A percentile compares a stretch with the other conserved stretches of the same genome.
Evolutionary conservation across 2,329 filamentous ascomycete genomes (phyloP).

Genomic region (Aspergillus transmontanensis): DNA sequence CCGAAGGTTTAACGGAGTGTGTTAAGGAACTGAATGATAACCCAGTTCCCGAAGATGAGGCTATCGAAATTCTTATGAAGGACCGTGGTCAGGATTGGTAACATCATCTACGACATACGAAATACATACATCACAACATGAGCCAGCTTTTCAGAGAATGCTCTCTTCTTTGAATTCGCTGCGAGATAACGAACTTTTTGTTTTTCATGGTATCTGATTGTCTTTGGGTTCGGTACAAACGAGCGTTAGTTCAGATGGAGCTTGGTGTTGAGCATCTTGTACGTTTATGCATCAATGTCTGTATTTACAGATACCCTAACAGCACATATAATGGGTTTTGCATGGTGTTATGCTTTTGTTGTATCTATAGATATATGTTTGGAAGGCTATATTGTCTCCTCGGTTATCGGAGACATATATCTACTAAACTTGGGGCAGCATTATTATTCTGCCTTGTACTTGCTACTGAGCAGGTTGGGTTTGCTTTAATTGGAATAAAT

Average conservation of each 20-base stretch:
- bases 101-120: slow-evolving; percentile 6
- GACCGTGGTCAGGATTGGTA: slow-evolving; percentile 50
- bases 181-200: slow-evolving; percentile 1
- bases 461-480: not conserved
- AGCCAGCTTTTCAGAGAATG: slow-evolving; percentile 1
- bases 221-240: slow-evolving; percentile 10
- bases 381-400: not conserved
- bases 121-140: slow-evolving; percentile 13
- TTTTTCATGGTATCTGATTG: slow-evolving; percentile 3
- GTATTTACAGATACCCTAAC: slow-evolving; percentile 28
- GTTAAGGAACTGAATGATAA: slow-evolving; percentile 76
- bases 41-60: slow-evolving; percentile 46
- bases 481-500: not conserved
- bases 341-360: not conserved
- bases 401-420: not conserved
- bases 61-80: slow-evolving; percentile 48
- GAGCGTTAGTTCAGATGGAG: slow-evolving; percentile 12
- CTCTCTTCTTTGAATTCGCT: not conserved
- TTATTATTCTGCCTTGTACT: not conserved
- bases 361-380: not conserved
- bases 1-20: slow-evolving; percentile 79
- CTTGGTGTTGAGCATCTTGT: slow-evolving; percentile 2
- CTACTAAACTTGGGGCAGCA: not conserved
- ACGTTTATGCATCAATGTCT: slow-evolving; percentile 20
- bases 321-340: slow-evolving; percentile 22